Evolutionary conservation across 768 basidiomycete species (phyloP).

Genomic region (Leccinum uliginosum): DNA sequence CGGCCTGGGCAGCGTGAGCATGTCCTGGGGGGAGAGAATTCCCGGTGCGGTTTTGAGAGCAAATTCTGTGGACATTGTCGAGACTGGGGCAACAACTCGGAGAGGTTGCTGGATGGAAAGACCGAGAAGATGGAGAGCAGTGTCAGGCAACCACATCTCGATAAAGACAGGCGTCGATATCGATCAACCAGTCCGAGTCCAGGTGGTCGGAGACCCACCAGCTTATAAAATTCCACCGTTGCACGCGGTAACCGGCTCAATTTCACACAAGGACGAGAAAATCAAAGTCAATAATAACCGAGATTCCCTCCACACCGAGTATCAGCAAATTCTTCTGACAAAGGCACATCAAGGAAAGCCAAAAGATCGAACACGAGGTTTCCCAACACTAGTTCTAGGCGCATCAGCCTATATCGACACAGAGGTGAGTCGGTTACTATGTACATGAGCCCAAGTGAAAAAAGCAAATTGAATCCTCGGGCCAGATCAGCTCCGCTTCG

Average conservation of each 20-base stretch:
- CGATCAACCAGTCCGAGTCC: background rate
- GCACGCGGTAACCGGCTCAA: background rate
- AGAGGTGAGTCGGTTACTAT: conserved; percentile 51
- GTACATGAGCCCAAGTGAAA: conserved; percentile 52
- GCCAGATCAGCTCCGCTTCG: conserved; percentile 75
- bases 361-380: conserved; percentile 11
- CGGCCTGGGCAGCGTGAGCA: conserved; percentile 67
- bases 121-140: conserved; percentile 37
- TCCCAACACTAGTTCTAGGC: background rate
- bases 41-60: conserved; percentile 53
- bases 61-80: conserved; percentile 40
- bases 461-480: conserved; percentile 69
- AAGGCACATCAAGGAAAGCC: conserved; percentile 72
- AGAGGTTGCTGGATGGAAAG: conserved; percentile 54
- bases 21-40: conserved; percentile 66
- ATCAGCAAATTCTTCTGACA: conserved; percentile 82
- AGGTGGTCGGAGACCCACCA: background rate
- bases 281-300: background rate
- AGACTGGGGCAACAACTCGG: conserved; percentile 12
- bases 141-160: background rate
- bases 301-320: too few species aligned
- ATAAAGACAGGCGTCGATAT: background rate
- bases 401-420: conserved; percentile 33
- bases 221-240: background rate
- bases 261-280: background rate